A percentile compares a stretch with the other conserved stretches of the same genome.
Evolutionary conservation across 1,284 basidiomycete species (phyloP).

Genomic region (Paramarasmius palmivorus): DNA sequence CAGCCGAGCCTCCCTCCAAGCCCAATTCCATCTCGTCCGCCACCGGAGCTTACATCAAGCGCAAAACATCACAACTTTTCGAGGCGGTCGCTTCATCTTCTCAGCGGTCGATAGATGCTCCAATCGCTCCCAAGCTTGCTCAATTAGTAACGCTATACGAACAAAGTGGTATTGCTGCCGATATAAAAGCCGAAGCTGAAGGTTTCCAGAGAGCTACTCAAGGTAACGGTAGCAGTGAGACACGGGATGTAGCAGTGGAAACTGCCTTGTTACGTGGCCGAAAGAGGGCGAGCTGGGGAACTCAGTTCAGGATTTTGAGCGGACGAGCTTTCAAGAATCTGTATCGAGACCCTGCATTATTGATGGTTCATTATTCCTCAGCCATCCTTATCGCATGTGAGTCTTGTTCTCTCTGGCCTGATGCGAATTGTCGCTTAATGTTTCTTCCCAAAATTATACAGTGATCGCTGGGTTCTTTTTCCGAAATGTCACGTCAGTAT

Average conservation of each 20-base stretch:
- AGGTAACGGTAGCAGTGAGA: constrained; percentile 24
- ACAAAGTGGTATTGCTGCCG: constrained; percentile 64
- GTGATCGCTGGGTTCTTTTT: constrained; percentile 85
- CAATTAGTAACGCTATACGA: constrained; percentile 77
- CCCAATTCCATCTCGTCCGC: constrained; percentile 48
- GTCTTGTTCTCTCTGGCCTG: constrained; percentile 29
- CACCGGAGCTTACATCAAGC: constrained; percentile 58
- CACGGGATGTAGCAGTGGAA: constrained; percentile 67
- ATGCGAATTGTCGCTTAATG: background rate
- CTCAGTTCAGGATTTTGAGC: constrained; percentile 91
- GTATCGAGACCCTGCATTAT: constrained; percentile 89
- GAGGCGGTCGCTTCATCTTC: constrained; percentile 59
- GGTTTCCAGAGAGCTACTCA: constrained; percentile 31
- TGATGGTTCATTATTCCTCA: constrained; percentile 88
- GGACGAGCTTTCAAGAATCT: constrained; percentile 98
- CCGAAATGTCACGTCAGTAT: constrained; percentile 67
- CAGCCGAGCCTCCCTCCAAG: constrained; percentile 55
- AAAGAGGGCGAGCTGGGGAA: constrained; percentile 82
- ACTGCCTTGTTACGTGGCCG: constrained; percentile 72
- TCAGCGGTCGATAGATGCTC: constrained; percentile 31
- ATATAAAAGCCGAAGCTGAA: constrained; percentile 67
- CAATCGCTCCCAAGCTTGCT: constrained; percentile 67
- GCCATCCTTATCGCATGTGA: constrained; percentile 81
- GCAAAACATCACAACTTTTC: constrained; percentile 77
- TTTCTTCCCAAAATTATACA: constrained; percentile 27